Conservation (phyloP, 352 stramenopile species). For the Pythium aquatile region DNA sequence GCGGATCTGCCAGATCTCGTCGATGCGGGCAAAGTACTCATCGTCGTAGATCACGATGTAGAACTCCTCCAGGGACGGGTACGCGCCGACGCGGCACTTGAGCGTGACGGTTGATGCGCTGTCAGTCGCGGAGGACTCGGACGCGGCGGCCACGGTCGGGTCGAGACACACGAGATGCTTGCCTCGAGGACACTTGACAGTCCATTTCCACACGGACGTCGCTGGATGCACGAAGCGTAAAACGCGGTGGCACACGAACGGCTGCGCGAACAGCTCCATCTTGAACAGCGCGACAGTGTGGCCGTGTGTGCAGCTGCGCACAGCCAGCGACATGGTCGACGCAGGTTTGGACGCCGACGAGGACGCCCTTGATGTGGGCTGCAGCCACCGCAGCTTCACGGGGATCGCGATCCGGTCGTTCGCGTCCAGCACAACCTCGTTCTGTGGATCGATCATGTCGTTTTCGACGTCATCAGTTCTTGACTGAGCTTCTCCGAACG, state of each 20-base stretch:
- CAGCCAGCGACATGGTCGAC: constrained; percentile 24
- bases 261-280: constrained; percentile 67
- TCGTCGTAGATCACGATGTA: constrained; percentile 90
- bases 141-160: constrained; percentile 48
- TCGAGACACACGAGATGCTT: constrained; percentile 77
- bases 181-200: constrained; percentile 37
- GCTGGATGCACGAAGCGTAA: constrained; percentile 62
- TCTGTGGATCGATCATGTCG: constrained; percentile 92
- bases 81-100: constrained; percentile 86
- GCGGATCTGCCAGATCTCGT: constrained; percentile 83
- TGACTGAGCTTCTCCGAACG: constrained; percentile 30
- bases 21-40: constrained; percentile 72
- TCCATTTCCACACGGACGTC: constrained; percentile 61
- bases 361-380: constrained; percentile 14
- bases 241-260: constrained; percentile 86
- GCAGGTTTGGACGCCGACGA: constrained; percentile 6
- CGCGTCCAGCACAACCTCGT: constrained; percentile 85
- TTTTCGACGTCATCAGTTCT: constrained; percentile 58
- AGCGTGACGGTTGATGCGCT: constrained; percentile 42
- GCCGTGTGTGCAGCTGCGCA: constrained; percentile 86
- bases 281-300: constrained; percentile 90
- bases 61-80: constrained; percentile 88
- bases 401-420: constrained; percentile 86
- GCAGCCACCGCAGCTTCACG: constrained; percentile 86
- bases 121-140: constrained; percentile 17